Evolutionary conservation across 208 protist genomes (phyloP), one percentile per base, ranked within the genome.

Genomic region (Trypanosoma boissoni): DNA sequence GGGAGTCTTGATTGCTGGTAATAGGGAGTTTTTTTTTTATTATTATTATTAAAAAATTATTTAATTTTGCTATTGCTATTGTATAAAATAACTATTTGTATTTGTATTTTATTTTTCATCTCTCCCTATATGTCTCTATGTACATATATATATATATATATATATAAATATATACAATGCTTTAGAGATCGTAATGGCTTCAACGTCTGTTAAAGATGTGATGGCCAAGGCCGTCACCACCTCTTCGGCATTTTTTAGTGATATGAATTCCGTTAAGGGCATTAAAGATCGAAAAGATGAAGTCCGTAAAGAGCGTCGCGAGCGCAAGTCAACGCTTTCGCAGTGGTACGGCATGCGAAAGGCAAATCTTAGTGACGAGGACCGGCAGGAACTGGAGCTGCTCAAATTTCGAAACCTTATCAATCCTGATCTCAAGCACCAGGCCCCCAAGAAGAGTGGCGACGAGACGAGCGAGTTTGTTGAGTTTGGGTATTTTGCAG

Each of bases 331-430:
- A 32, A 92, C 88, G 0, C 76, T 95, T 6, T 81, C 83, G 1
- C 83, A 95, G 68, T 95, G 88, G 85, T 95, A 90, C 54, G 85
- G 85, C 32, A 92, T 95, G 82, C 83, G 83, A 64, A 81, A 82
- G 52, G 58, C 54, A 18, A 68, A 68, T 18, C 69, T 91, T 12
- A 79, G 57, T 58, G 59, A 39, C 24, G 76, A 85, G 21, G 58
- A 90, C 45, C 64, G 74, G 66, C 69, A 90, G 42, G 88, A 95
- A 65, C 58, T 95, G 8, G 84, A 95, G 65, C 67, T 95, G 58
- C 76, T 95, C 12, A 72, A 91, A 58, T 95, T 91, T 72, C 81
- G 88, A 24, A 95, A 95, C 64, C 91, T 95, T 54, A 65, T 95
- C 32, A 76, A 91, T 55, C 83, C 83, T 0, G 76, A 91, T 20